A percentile compares a stretch with the other conserved stretches of the same genome.
These are phyloP conservation scores for Pholiota conissans DNA, from an alignment of 768 basidiomycete species.

Conservation along the genomic window DNA sequence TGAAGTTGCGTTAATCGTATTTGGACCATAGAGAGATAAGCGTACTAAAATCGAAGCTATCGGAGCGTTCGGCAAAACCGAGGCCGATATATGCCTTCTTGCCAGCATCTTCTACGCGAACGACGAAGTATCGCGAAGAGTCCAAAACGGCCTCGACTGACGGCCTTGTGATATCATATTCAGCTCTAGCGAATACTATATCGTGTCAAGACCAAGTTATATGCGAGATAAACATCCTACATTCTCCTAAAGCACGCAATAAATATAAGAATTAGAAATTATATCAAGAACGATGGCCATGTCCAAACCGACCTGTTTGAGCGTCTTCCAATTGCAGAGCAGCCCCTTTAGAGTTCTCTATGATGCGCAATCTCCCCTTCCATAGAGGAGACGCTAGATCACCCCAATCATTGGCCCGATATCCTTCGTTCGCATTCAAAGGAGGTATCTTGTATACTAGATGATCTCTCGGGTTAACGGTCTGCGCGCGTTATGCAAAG, in stretches of 20 bases:
- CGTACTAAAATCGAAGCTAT: conserved; percentile 93
- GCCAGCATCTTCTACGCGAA: conserved; percentile 86
- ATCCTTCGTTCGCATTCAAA: conserved; percentile 82
- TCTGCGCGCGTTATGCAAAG: neutral
- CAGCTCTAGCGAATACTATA: conserved; percentile 83
- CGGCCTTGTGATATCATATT: conserved; percentile 76
- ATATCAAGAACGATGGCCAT: neutral
- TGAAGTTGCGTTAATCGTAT: neutral
- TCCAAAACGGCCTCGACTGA: conserved; percentile 95
- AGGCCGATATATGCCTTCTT: conserved; percentile 92
- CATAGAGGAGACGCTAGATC: conserved; percentile 81
- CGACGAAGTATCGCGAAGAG: conserved; percentile 92
- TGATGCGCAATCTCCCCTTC: conserved; percentile 88
- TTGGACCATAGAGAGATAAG: conserved; percentile 5
- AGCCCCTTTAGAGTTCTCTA: conserved; percentile 72
- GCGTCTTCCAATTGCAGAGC: conserved; percentile 79
- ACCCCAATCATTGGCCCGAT: conserved; percentile 93
- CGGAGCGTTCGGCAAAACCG: conserved; percentile 86
- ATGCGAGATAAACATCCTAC: conserved; percentile 40
- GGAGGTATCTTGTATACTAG: conserved; percentile 92
- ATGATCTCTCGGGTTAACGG: conserved; percentile 1
- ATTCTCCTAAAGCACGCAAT: conserved; percentile 46
- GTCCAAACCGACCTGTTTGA: conserved; percentile 65
- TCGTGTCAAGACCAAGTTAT: conserved; percentile 18
- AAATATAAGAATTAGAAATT: conserved; percentile 2